Percentiles rank a stretch among this genome's conserved stretches.
Evolutionary conservation across 2,329 filamentous ascomycete species (phyloP).

Genomic region (Cercospora sp.): DNA sequence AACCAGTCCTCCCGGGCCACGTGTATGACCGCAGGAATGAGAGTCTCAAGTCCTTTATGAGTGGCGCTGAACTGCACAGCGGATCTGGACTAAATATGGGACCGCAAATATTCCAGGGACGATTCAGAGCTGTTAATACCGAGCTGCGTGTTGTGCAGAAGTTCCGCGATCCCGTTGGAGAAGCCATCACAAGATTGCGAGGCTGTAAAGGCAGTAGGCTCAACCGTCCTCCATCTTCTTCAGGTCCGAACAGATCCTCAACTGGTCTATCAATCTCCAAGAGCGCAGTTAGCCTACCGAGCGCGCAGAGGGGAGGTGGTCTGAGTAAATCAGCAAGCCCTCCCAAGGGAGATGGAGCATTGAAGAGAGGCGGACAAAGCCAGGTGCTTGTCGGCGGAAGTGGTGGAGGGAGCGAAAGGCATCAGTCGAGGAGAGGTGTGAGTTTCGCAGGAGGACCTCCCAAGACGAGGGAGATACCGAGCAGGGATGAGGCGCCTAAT

Average conservation of each 20-base stretch:
- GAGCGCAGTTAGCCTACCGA: constrained; percentile 28
- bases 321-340: constrained; percentile 27
- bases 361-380: constrained; percentile 21
- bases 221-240: constrained; percentile 16
- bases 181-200: constrained; percentile 32
- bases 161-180: constrained; percentile 37
- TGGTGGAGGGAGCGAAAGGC: constrained; percentile 16
- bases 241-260: constrained; percentile 12
- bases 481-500: neutral
- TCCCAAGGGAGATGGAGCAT: constrained; percentile 18
- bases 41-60: constrained; percentile 36
- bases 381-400: constrained; percentile 6
- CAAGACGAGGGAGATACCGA: constrained; percentile 5
- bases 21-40: constrained; percentile 40
- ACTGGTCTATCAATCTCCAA: constrained; percentile 24
- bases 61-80: constrained; percentile 18
- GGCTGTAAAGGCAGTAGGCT: constrained; percentile 28
- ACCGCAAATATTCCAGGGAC: constrained; percentile 39
- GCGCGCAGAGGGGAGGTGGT: constrained; percentile 18
- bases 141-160: constrained; percentile 39
- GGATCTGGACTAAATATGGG: constrained; percentile 29
- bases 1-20: constrained; percentile 35
- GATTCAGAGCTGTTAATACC: constrained; percentile 38
- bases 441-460: constrained; percentile 31
- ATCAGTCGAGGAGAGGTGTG: constrained; percentile 28